A percentile compares a stretch with the other conserved stretches of the same genome.
Evolutionary conservation across 1,139 yeast genomes (phyloP).

Genomic region (Diutina mesorugosa): DNA sequence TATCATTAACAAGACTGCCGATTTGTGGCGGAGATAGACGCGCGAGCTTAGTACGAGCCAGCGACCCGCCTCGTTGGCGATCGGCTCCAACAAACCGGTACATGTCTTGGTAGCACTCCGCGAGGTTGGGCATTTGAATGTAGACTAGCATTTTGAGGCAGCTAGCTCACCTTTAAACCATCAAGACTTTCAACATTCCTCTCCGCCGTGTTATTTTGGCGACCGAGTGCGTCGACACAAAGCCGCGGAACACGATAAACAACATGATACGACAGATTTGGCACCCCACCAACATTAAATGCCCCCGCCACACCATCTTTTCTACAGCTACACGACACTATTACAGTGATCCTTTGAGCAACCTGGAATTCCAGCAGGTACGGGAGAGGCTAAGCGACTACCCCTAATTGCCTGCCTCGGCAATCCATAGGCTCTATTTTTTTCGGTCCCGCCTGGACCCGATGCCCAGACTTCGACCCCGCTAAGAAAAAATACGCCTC

Average conservation of each 20-base stretch:
- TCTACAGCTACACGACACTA: too few species aligned
- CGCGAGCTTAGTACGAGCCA: not conserved
- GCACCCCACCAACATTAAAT: too few species aligned
- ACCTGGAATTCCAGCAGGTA: not conserved
- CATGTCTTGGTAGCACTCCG: not conserved
- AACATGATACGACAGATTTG: not conserved
- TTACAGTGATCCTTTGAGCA: too few species aligned
- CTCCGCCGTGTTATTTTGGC: not conserved
- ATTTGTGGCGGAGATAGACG: not conserved
- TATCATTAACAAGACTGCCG: not conserved
- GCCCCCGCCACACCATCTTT: too few species aligned
- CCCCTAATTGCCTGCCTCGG: not conserved
- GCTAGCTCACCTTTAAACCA: too few species aligned
- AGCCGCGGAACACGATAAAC: not conserved
- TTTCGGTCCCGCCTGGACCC: not conserved
- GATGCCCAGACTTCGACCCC: not conserved
- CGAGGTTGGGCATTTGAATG: not conserved
- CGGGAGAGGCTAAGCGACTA: not conserved
- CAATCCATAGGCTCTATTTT: not conserved
- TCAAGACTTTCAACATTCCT: not conserved
- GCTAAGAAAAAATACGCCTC: not conserved
- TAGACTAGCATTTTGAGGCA: too few species aligned
- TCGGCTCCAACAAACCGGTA: not conserved
- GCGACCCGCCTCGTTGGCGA: not conserved
- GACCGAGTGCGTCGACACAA: not conserved